phyloP scores from a whole-genome alignment of 2,329 filamentous ascomycete genomes.

The Talaromyces sp. region DNA sequence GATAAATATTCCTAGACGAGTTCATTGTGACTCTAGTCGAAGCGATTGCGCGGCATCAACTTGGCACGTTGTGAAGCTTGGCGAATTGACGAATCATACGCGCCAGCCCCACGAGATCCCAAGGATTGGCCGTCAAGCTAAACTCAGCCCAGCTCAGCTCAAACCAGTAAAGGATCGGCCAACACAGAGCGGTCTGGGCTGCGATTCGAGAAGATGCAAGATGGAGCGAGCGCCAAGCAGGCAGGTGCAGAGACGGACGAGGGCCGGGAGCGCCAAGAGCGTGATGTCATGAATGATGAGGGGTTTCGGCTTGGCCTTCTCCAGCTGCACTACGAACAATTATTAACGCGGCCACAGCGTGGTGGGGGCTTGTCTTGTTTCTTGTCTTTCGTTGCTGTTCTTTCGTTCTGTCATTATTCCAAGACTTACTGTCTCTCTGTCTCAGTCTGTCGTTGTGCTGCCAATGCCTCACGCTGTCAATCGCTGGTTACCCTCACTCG shows the following conservation, averaged over 20 bases:
- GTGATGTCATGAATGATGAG: conserved; percentile 2
- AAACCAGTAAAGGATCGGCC: not conserved
- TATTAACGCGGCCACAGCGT: not conserved
- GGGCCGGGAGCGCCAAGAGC: not conserved
- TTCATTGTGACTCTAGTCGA: conserved; percentile 22
- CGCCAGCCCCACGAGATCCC: not conserved
- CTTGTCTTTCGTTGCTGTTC: not conserved
- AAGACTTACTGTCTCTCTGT: not conserved
- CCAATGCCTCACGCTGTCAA: not conserved
- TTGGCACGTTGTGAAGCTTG: not conserved
- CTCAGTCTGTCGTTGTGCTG: not conserved
- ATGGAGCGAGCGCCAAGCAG: not conserved
- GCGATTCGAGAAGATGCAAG: not conserved
- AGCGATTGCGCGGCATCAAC: not conserved
- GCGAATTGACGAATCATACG: not conserved
- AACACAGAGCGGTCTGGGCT: not conserved
- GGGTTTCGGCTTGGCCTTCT: not conserved
- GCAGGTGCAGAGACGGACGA: not conserved
- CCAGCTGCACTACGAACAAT: not conserved
- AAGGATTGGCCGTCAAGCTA: not conserved
- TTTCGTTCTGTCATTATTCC: not conserved
- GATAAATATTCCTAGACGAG: conserved; percentile 46
- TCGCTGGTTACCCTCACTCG: not conserved
- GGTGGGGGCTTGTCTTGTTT: not conserved
- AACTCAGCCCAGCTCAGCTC: not conserved